Conservation (phyloP, 75 land plant genomes). For the Azolla pinnata region DNA sequence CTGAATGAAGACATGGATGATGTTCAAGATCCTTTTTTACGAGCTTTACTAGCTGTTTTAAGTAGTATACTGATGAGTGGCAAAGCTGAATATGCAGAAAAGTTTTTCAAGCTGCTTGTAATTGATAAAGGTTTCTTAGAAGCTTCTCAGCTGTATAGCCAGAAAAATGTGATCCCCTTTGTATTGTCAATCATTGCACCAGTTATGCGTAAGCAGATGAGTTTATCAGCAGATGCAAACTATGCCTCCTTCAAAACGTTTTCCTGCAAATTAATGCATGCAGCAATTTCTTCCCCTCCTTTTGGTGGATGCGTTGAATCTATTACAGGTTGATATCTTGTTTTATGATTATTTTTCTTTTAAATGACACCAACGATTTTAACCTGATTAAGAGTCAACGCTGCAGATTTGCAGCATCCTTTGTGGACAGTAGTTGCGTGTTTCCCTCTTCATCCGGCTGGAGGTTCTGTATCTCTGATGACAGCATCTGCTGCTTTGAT, state of each 20-base stretch:
- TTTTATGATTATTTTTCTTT: neutral
- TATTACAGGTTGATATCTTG: neutral
- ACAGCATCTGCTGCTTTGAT: conserved; percentile 30
- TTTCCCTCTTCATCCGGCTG: conserved; percentile 49
- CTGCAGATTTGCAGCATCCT: conserved; percentile 58
- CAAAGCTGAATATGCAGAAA: conserved; percentile 30
- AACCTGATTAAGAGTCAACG: too few relatives aligned
- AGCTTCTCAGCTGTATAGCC: conserved; percentile 18
- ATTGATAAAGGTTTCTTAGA: conserved; percentile 28
- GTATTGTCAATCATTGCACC: conserved; percentile 43
- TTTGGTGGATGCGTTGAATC: conserved; percentile 5
- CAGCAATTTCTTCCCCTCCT: conserved; percentile 36
- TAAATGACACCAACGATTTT: too few relatives aligned
- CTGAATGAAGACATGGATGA: conserved; percentile 25
- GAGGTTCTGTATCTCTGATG: conserved; percentile 24
- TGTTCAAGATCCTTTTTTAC: conserved; percentile 48
- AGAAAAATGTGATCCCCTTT: conserved; percentile 50
- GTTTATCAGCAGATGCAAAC: conserved; percentile 6
- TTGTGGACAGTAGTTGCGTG: conserved; percentile 63
- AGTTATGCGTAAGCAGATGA: conserved; percentile 16
- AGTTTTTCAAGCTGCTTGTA: conserved; percentile 35
- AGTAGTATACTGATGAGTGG: conserved; percentile 20
- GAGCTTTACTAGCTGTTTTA: conserved; percentile 50
- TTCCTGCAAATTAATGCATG: conserved; percentile 49
- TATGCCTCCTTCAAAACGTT: conserved; percentile 12